Base-by-base conservation (phyloP, 495 filamentous ascomycete genomes). In the Cenococcum geophilum region DNA sequence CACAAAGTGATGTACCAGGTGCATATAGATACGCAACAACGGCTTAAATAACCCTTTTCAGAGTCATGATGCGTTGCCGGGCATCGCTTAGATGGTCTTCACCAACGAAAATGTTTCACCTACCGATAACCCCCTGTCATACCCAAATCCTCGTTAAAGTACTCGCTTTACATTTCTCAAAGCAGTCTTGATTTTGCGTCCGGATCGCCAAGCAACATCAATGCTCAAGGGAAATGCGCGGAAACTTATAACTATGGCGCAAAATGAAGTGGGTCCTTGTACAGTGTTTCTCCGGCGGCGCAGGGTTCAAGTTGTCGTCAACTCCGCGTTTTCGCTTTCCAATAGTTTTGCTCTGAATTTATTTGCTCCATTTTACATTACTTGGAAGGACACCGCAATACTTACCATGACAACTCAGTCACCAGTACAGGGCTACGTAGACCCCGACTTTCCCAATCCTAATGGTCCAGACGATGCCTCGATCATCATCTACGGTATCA, bases 361-460 rank as follows among this genome's bases (percentile, higher is more conserved):
- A 32, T 32, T 32, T 32, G 6, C 27, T 32, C 27, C 3, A 6
- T 32, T 32, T 32, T 32, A 32, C 27, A 32, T 32, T 32, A 32
- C 27, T 32, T 48, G 43, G 43, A n/a, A 48, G n/a, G 5, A 22
- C 43, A 10, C 21, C 16, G 9, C 2, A 22, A 48, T 48, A 48
- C 21, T 48, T 48, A 10, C 21, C n/a, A 52, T 32, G 20, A 16
- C 49, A 23, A 52, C 14, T 52, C 49, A 52, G 4, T 21, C 25
- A 22, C 25, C 56, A 27, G 14, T 25, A 2, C 55, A 49, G 8
- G 65, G 65, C 36, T 73, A 70, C 35, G 58, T 72, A 36, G 70
- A 73, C 55, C 71, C 70, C 22, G 67, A 72, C 50, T 73, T 68
- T 43, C 70, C 67, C 25, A 71, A 70, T 48, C 70, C 70, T 23